Base-by-base conservation (phyloP, 768 basidiomycete genomes). In the Myochromella boudieri region DNA sequence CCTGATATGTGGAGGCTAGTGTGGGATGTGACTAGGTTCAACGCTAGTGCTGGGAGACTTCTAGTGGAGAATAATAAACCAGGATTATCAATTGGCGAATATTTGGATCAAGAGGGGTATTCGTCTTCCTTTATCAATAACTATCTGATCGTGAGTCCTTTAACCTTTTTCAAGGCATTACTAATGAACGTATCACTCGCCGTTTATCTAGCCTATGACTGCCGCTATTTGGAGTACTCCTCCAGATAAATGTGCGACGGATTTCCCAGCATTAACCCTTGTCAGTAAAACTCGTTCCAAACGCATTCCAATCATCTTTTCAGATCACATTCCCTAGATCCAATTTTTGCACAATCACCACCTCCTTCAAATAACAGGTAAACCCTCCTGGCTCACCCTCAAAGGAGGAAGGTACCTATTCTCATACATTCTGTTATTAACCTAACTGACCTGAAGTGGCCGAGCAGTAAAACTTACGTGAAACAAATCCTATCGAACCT, bases 221-320 rank as follows among this genome's bases (percentile, higher is more conserved):
- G 86, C 85, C 1, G 83, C 85, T 2, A 82, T 91, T 31, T 91
- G 87, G 87, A 87, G 81, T 36, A 88, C 85, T 0, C 82, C 85
- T 0, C 82, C 87, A 7, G 81, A 82, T 51, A 77, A 78, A 56
- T 87, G 84, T 52, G 74, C 78, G 2, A 63, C 82, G 40, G 83
- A 86, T 52, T 87, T 91, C 57, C 87, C 87, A 6, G 85, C 82
- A 0, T 70, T 68, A 31, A 87, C 87, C 0, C 63, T 89, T 62
- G 81, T 81, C n/a, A n/a, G n/a, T n/a, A n/a, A n/a, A n/a, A n/a
- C n/a, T 22, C 43, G 22, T 26, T 24, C 11, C 29, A 15, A n/a
- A n/a, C 18, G 25, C 17, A 6, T n/a, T 2, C 4, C 8, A 9
- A 8, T 2, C 6, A 20, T 22, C n/a, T 37, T 29, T 36, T 25